A percentile compares a stretch with the other conserved stretches of the same genome.
phyloP scores from a whole-genome alignment of 805 yeast species.

The Vanderwaltozyma verrucispora region DNA sequence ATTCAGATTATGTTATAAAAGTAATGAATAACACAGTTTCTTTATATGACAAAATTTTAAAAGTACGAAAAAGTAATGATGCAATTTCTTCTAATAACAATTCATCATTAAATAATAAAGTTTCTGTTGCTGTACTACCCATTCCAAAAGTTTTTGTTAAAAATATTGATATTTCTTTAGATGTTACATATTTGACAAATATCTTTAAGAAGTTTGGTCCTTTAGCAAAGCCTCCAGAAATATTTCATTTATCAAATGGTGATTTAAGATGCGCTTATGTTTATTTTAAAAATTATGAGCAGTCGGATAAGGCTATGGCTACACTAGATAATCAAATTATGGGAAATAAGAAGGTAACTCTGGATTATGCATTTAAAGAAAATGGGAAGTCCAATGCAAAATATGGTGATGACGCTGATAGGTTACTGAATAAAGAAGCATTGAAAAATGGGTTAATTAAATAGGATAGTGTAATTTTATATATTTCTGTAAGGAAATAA shows the following conservation, averaged over 20 bases:
- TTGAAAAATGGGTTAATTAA: slow-evolving; percentile 30
- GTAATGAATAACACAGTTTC: slow-evolving; percentile 44
- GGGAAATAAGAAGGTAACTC: slow-evolving; percentile 50
- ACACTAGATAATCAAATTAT: slow-evolving; percentile 59
- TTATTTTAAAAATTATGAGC: slow-evolving; percentile 50
- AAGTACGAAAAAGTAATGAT: slow-evolving; percentile 38
- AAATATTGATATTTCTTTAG: slow-evolving; percentile 56
- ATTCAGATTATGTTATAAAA: slow-evolving; percentile 59
- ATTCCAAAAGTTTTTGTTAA: slow-evolving; percentile 66
- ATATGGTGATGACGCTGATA: slow-evolving; percentile 75
- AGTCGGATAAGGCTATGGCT: slow-evolving; percentile 61
- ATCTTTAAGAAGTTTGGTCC: slow-evolving; percentile 58
- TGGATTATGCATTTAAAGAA: slow-evolving; percentile 66
- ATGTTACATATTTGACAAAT: slow-evolving; percentile 42
- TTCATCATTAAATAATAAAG: slow-evolving; percentile 11
- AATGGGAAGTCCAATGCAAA: slow-evolving; percentile 36
- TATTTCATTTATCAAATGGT: slow-evolving; percentile 35
- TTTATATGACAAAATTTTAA: slow-evolving; percentile 50
- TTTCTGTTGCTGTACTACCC: slow-evolving; percentile 18
- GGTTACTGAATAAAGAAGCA: slow-evolving; percentile 59
- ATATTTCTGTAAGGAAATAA: not conserved
- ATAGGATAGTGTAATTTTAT: too few species aligned
- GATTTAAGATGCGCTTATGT: slow-evolving; percentile 54
- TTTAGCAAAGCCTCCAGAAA: slow-evolving; percentile 38
- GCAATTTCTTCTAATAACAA: slow-evolving; percentile 5